Evolutionary conservation across 768 basidiomycete species (phyloP).

Genomic region (Tricholoma furcatifolium): DNA sequence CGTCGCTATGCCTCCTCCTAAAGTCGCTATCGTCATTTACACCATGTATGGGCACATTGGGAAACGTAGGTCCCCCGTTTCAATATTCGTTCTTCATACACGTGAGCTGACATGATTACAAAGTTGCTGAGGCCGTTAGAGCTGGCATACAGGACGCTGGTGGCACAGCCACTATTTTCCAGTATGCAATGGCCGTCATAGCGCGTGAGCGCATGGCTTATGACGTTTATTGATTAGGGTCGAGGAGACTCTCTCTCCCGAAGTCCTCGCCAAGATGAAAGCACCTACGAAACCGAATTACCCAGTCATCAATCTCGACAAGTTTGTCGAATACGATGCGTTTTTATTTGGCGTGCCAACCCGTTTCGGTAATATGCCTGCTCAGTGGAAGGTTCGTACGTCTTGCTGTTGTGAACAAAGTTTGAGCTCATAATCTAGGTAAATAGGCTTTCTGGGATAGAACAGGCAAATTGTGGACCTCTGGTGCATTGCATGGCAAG

Average conservation of each 20-base stretch:
- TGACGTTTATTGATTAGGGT: conserved; percentile 42
- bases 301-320: conserved; percentile 58
- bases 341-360: conserved; percentile 78
- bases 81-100: background rate
- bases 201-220: background rate
- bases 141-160: conserved; percentile 47
- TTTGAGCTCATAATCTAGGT: background rate
- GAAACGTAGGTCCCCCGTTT: conserved; percentile 45
- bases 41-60: conserved; percentile 73
- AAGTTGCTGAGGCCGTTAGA: conserved; percentile 62
- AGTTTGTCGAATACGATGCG: conserved; percentile 61
- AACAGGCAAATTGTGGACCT: conserved; percentile 65
- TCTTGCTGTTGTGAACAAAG: background rate
- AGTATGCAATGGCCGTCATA: conserved; percentile 34
- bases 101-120: background rate
- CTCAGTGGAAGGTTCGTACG: conserved; percentile 65
- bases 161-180: conserved; percentile 50
- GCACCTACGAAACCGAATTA: conserved; percentile 72
- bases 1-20: conserved; percentile 44
- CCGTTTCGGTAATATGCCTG: conserved; percentile 82
- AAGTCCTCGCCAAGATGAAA: conserved; percentile 66
- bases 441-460: conserved; percentile 74
- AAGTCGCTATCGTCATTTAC: conserved; percentile 72
- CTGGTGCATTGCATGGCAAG: conserved; percentile 70
- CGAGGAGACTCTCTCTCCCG: conserved; percentile 72